Conservation (phyloP, 306 rosid species). For the Cicer judaicum region DNA sequence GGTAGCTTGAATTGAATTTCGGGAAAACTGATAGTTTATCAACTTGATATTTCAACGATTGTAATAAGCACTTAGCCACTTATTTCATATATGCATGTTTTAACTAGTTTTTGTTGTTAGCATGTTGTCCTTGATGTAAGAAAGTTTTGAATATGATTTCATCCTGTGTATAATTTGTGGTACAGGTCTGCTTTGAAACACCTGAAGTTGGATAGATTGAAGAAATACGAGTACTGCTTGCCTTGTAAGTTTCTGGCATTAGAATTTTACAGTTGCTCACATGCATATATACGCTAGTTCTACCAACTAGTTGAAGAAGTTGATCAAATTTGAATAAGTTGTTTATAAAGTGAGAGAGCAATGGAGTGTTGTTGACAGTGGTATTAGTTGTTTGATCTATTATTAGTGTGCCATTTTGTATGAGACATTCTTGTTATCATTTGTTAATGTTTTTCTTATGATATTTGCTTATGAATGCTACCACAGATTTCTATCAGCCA, state of each 20-base stretch:
- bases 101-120: constrained; percentile 18
- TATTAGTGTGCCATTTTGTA: constrained; percentile 13
- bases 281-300: neutral
- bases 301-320: constrained; percentile 6
- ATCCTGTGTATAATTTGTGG: constrained; percentile 30
- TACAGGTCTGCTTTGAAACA: constrained; percentile 84
- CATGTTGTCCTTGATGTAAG: constrained; percentile 8
- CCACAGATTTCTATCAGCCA: constrained; percentile 82
- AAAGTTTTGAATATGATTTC: constrained; percentile 16
- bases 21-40: neutral
- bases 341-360: constrained; percentile 19
- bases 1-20: neutral
- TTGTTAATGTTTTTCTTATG: constrained; percentile 11
- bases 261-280: constrained; percentile 10
- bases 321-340: constrained; percentile 20
- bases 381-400: constrained; percentile 23
- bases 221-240: constrained; percentile 87
- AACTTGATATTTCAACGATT: neutral
- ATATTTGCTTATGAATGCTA: constrained; percentile 28
- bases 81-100: constrained; percentile 7
- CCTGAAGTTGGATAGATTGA: constrained; percentile 79
- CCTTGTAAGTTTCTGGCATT: constrained; percentile 67
- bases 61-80: neutral
- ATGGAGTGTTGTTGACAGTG: neutral
- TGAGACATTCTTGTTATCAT: constrained; percentile 17